Base-by-base conservation (phyloP, 768 basidiomycete genomes). In the Collybia nuda region DNA sequence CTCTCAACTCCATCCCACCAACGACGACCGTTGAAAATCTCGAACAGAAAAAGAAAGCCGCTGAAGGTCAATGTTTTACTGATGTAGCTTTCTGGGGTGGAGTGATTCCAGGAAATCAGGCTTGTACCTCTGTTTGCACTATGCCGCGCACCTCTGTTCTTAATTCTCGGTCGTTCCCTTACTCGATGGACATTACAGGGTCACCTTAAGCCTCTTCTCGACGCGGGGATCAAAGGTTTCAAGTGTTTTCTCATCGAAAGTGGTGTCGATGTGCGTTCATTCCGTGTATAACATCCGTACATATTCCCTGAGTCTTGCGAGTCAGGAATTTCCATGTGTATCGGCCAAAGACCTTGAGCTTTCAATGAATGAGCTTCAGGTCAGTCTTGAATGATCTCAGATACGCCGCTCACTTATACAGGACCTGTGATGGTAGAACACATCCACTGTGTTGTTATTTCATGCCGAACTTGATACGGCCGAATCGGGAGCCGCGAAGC, bases 161-260 rank as follows among this genome's bases (percentile, higher is more conserved):
- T 21, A 45, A 42, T 29, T 17, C 21, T 28, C 28, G 26, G 2
- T 21, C 28, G 9, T 26, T 40, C 22, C 17, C 19, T 12, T 42
- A 40, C 12, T 38, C 19, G 2, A 44, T 29, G n/a, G 15, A 37
- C 12, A 32, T 42, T 38, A 39, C 55, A 95, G 92, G 64, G 67
- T 38, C 78, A 95, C 58, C 78, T 99, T 39, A 77, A 75, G 50
- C 83, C 86, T n/a, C 74, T 98, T 38, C 72, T 95, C 12, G 64
- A 79, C 24, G 80, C 81, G 26, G 95, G 97, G 5, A 89, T 97
- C 24, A 90, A 87, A 70, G 96, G 96, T 0, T 98, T 98, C 78
- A 98, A 98, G 66, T 97, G 94, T 64, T 98, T 98, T 67, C 71
- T 98, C 57, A 94, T 95, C 54, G 88, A 96, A 56, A 96, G 93